Evolutionary conservation across 2,329 filamentous ascomycete genomes (phyloP), one percentile per base, ranked within the genome.

Genomic region (Acrocalymma vagum): DNA sequence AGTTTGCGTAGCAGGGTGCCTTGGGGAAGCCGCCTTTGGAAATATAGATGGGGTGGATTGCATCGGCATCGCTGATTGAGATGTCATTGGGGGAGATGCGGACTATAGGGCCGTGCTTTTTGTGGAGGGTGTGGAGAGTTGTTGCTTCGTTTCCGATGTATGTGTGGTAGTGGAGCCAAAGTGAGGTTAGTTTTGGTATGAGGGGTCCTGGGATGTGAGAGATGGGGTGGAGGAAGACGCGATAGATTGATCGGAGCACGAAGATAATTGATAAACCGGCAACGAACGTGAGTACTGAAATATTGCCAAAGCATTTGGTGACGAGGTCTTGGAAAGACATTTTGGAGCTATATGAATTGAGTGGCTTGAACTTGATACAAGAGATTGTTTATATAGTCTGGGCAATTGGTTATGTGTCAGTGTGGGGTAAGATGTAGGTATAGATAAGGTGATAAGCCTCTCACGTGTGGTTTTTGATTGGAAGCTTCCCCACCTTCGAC

Each of bases 11-110:
- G 42, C 71, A 76, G 1, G 59, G 51, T 1, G 77, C 71, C 55
- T 84, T 83, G 1, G 63, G 58, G 37, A 83, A 82, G 1, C 80
- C 80, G 3, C 80, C 79, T 24, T 68, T 74, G 3, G 71, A 64
- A 9, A 75, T 57, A 55, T 84, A 83, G 21, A 83, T 79, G 2
- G 75, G 64, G 0, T 71, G 62, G 16, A 80, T 53, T 1, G 75
- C 78, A 31, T 59, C 55, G 1, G 58, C 54, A 35, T 66, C 63
- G 22, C 50, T 57, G 8, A 65, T 55, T 18, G 62, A 57, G 14
- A 63, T 41, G 21, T 65, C 60, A 18, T 57, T 52, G 3, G 60
- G 62, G 9, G 60, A 45, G 6, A 65, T 53, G 11, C 62, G 55
- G 17, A 65, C 49, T n/a, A 50, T 37, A 1, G 53, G 42, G 5